Conservation (phyloP, 768 basidiomycete genomes). For the Termitomyces bulborhizus region DNA sequence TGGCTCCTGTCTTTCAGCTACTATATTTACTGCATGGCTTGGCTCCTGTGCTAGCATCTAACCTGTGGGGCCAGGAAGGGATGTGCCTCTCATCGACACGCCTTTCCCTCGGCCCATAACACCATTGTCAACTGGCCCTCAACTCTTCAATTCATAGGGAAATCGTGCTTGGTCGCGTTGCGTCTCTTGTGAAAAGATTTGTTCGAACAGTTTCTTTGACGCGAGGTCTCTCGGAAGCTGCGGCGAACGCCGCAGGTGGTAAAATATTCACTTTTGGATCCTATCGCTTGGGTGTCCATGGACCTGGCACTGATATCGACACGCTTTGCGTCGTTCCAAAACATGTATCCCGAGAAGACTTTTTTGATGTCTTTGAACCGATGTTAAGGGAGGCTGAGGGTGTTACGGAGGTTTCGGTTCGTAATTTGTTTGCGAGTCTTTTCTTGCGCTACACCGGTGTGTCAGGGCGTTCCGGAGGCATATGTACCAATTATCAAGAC, state of each 20-base stretch:
- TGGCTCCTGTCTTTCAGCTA: not conserved
- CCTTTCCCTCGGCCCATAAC: conserved; percentile 1
- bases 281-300: conserved; percentile 96
- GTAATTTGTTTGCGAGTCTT: conserved; percentile 23
- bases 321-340: conserved; percentile 97
- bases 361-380: conserved; percentile 85
- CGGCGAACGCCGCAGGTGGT: conserved; percentile 87
- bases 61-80: conserved; percentile 6
- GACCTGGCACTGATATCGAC: conserved; percentile 95
- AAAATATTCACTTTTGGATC: conserved; percentile 99
- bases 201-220: conserved; percentile 76
- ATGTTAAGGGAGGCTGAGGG: conserved; percentile 84
- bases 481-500: conserved; percentile 94
- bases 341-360: conserved; percentile 93
- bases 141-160: conserved; percentile 53
- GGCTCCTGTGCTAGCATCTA: conserved; percentile 1
- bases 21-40: conserved; percentile 1
- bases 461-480: conserved; percentile 91
- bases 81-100: conserved; percentile 5
- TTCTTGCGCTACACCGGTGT: not conserved
- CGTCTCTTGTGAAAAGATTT: conserved; percentile 88
- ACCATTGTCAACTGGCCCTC: conserved; percentile 8
- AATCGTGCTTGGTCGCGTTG: conserved; percentile 84
- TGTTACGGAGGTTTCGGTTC: conserved; percentile 82
- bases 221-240: conserved; percentile 80